Base-by-base conservation (phyloP, 2,329 filamentous ascomycete genomes). In the Celoporthe dispersa region DNA sequence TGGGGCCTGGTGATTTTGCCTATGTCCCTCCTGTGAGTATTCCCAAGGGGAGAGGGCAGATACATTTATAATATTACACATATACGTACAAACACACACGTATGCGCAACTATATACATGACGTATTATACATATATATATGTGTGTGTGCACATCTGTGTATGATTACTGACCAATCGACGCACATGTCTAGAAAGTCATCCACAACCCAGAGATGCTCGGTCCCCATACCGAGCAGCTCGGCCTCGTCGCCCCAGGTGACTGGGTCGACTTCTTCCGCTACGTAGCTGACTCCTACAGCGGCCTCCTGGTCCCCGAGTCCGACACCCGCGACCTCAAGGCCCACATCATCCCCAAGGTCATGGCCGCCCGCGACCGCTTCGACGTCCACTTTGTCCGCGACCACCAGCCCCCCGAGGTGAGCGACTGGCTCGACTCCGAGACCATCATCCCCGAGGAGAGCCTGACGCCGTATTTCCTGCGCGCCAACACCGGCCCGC, bases 241-340 rank as follows among this genome's bases (percentile, higher is more conserved):
- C 1, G 86, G 86, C 19, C 76, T 89, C 3, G 84, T 89, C 37
- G 84, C 85, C 0, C 87, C 87, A 0, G 87, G 86, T 6, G 86
- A 87, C 74, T 89, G 87, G 87, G 80, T 87, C 37, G 86, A 89
- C 73, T 89, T 89, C 79, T 89, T 89, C 79, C 82, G 87, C 64
- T 85, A 87, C 74, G 82, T 89, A 9, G 82, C 82, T 37, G 86
- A 89, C 75, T 79, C 84, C 0, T 88, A 84, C 68, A 72, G 78
- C 3, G 86, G 86, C 0, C 73, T 84, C 0, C 72, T 88, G 25
- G 81, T 86, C 22, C 86, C 87, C 0, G 83, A 86, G 65, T 76
- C 79, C 48, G 87, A 89, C 74, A 74, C 82, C n/a, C 83, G 87
- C 1, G 84, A 87, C 73, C 77, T 87, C 2, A 82, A 82, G 60